Conservation (phyloP, 192 early-diverging fungal genomes). For the Coemansia sp. region DNA sequence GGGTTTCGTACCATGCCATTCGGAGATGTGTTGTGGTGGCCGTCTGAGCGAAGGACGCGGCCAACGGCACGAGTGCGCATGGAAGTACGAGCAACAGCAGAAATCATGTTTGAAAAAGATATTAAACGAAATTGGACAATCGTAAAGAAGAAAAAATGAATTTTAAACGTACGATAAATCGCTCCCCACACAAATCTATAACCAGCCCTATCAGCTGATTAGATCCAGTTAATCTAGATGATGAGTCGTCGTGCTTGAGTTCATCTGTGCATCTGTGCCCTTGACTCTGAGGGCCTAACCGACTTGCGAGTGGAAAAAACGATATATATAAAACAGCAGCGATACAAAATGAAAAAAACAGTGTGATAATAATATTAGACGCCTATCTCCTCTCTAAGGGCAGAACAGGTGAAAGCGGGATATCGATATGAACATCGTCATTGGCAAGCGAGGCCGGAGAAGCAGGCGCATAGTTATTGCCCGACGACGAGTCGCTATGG, state of each 20-base stretch:
- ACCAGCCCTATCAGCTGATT: conserved; percentile 1
- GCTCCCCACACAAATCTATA: neutral
- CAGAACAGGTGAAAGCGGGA: conserved; percentile 39
- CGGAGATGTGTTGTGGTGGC: conserved; percentile 42
- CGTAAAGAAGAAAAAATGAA: conserved; percentile 1
- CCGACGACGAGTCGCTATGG: conserved; percentile 36
- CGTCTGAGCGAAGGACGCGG: conserved; percentile 37
- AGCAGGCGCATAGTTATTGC: conserved; percentile 30
- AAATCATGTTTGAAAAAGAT: conserved; percentile 29
- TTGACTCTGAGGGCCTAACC: no score
- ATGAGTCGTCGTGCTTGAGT: no score
- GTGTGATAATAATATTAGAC: neutral
- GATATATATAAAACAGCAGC: neutral
- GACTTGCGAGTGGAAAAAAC: neutral
- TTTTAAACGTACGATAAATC: conserved; percentile 1
- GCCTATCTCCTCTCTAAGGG: conserved; percentile 3
- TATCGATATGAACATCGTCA: conserved; percentile 46
- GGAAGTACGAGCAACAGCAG: conserved; percentile 51
- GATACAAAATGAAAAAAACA: neutral
- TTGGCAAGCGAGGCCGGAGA: conserved; percentile 26
- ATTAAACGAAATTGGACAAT: conserved; percentile 14
- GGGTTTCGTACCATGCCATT: conserved; percentile 50
- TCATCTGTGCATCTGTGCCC: no score
- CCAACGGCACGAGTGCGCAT: conserved; percentile 49
- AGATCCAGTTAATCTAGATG: neutral